phyloP scores from a whole-genome alignment of 2,329 filamentous ascomycete genomes.

The Xylariales sp. region DNA sequence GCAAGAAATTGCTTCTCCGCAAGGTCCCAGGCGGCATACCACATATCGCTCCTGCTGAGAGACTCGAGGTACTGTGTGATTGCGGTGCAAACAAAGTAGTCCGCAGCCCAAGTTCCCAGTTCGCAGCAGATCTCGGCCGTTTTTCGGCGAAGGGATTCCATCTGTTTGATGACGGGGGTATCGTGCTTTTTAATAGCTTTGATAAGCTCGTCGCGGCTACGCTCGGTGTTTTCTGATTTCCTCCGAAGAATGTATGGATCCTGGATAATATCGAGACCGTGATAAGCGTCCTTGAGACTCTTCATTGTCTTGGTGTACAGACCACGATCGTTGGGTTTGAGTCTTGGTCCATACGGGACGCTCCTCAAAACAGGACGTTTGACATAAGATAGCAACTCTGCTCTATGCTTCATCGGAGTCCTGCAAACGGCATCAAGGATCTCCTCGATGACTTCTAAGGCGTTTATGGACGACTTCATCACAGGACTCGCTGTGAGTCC shows the following conservation, averaged over 20 bases:
- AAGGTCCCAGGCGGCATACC: slow-evolving; percentile 37
- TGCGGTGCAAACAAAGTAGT: slow-evolving; percentile 56
- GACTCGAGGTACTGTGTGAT: slow-evolving; percentile 30
- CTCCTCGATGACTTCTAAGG: slow-evolving; percentile 58
- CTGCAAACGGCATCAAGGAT: slow-evolving; percentile 66
- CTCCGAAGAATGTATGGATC: slow-evolving; percentile 58
- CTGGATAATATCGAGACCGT: slow-evolving; percentile 46
- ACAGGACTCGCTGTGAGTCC: slow-evolving; percentile 79
- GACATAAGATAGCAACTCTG: slow-evolving; percentile 64
- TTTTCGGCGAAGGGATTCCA: slow-evolving; percentile 50
- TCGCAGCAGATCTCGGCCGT: slow-evolving; percentile 47
- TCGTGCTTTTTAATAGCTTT: slow-evolving; percentile 37
- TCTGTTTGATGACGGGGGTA: slow-evolving; percentile 50
- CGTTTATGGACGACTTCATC: slow-evolving; percentile 50
- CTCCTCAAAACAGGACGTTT: slow-evolving; percentile 57
- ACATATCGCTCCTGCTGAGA: slow-evolving; percentile 18
- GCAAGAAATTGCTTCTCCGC: slow-evolving; percentile 54
- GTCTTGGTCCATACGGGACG: slow-evolving; percentile 25
- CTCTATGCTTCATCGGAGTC: slow-evolving; percentile 63
- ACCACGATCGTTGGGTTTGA: not conserved
- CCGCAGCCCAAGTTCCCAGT: slow-evolving; percentile 64
- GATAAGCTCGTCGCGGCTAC: slow-evolving; percentile 32
- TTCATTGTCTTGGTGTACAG: slow-evolving; percentile 31
- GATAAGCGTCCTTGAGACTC: slow-evolving; percentile 37
- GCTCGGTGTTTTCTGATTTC: slow-evolving; percentile 33